Evolutionary conservation across 1,284 basidiomycete genomes (phyloP), one percentile per base, ranked within the genome.

Genomic region (Sparassis latifolia): DNA sequence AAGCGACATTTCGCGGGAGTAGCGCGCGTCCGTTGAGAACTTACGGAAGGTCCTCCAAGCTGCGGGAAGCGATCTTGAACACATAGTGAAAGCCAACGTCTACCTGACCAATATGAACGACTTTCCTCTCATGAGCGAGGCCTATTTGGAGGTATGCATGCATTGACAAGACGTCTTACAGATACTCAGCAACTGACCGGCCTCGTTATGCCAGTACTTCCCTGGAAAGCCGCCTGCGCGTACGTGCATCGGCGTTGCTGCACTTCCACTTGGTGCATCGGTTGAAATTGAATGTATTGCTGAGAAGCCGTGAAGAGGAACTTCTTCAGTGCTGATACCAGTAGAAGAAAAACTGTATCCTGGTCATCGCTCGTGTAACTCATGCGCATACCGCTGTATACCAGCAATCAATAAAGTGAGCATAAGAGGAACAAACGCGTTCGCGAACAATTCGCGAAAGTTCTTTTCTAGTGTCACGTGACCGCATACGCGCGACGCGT

Each of bases 201-300:
- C 20, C 20, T 20, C 20, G 20, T 20, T 20, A 20, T 20, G 20
- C 28, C 39, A 83, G 81, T 81, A 76, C 62, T 82, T 83, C 57
- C 65, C 71, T 20, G 65, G 41, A 33, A 52, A 58, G 48, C 59
- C 59, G n/a, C 83, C 82, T 28, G 81, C 82, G 30, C 72, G 83
- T 42, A 86, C 84, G 7, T 85, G 82, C 60, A 66, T 88, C 40
- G 83, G 81, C 3, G 84, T 86, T 12, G 75, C 72, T 2, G 65
- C 72, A 27, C 73, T 87, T 10, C 82, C 84, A 0, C 57, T 80
- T 47, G 78, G 78, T 9, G 82, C 80, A 2, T 74, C 74, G 53
- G 75, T 86, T 33, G 82, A 85, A 68, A 79, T 86, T 42, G 84
- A 86, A 59, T 84, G 81, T 55, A 71, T 80, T 38, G 82, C 82